Evolutionary conservation across 2,329 filamentous ascomycete species (phyloP), one percentile per base, ranked within the genome.

Genomic region (Saccharata proteae): DNA sequence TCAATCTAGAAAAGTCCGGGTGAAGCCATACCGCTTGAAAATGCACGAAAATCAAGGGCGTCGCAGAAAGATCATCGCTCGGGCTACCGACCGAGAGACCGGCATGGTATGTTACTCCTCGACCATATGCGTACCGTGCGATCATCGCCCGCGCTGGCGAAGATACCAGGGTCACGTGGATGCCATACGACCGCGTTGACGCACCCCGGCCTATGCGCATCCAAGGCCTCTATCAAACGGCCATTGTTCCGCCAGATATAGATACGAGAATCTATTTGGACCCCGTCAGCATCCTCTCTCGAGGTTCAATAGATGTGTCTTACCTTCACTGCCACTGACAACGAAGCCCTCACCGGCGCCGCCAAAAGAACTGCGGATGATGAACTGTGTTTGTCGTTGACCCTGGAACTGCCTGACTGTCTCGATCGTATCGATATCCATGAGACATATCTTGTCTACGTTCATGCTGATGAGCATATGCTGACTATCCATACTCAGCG

Each of bases 121-220:
- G n/a, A n/a, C n/a, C 29, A 94, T 80, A 98, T 85, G 58, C 79
- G 77, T 40, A 96, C 77, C 50, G 71, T 76, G 32, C 69, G 67
- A 48, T 96, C 90, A 52, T 98, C 90, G 12, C 88, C 86, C 36
- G 82, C 88, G 9, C 85, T 88, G 11, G 85, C 90, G 56, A 94
- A 83, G 63, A 94, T 78, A 38, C 72, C 73, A 1, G 83, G 76
- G 48, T 94, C 74, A 8, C 62, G 67, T 1, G 90, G 86, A 46
- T 88, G 90, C 88, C 90, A 98, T 14, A 79, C 70, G 21, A 92
- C 80, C 6, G 83, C 73, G 51, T 94, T 96, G 41, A 90, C 88
- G 38, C 74, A 77, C 19, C 84, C 78, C 9, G 71, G 68, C 5
- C 64, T 61, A 45, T 96, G 88, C 0, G 77, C 86, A 18, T 74